Evolutionary conservation across 371 early-diverging fungal species (phyloP), one percentile per base, ranked within the genome.

Genomic region (Syncephalis plumigaleata): DNA sequence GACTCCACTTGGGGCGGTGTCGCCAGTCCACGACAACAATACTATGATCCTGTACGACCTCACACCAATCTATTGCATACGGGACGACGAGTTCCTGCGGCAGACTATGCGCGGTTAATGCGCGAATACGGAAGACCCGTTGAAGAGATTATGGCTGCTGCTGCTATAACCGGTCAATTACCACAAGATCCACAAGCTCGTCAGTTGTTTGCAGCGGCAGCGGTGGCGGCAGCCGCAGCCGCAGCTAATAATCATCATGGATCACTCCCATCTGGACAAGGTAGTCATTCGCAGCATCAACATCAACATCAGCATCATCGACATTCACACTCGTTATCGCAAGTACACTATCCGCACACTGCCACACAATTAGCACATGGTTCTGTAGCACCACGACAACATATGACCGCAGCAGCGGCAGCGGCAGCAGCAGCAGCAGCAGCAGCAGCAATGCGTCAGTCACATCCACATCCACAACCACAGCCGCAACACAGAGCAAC

Each of bases 291-390:
- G 26, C 46, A 47, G 26, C 58, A 44, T 15, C 48, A 50, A 16
- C 52, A 49, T 9, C 64, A 55, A 42, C 60, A 59, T 47, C 62
- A 55, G 21, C 67, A 62, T 49, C 67, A 62, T 36, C 40, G 31
- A 23, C 57, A 49, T 22, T 51, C 50, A 27, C 51, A 49, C 24
- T 16, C 42, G 39, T 11, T 55, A 44, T n/a, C 57, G 48, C 42
- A 50, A 52, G 2, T 25, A 48, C 1, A 45, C 58, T 22, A 50
- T 55, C 0, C 59, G 51, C 31, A 46, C 64, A 36, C 50, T 61
- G 13, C 55, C 57, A 18, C 48, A 59, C 16, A n/a, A n/a, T n/a
- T 63, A 64, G 47, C 64, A 67, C 39, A 43, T 47, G 44, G 47
- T 48, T 43, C 56, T 56, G n/a, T n/a, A n/a, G n/a, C n/a, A n/a